Percentiles rank a stretch among this genome's conserved stretches.
phyloP scores from a whole-genome alignment of 164 flowering plant species.

The Magnolia sinica region DNA sequence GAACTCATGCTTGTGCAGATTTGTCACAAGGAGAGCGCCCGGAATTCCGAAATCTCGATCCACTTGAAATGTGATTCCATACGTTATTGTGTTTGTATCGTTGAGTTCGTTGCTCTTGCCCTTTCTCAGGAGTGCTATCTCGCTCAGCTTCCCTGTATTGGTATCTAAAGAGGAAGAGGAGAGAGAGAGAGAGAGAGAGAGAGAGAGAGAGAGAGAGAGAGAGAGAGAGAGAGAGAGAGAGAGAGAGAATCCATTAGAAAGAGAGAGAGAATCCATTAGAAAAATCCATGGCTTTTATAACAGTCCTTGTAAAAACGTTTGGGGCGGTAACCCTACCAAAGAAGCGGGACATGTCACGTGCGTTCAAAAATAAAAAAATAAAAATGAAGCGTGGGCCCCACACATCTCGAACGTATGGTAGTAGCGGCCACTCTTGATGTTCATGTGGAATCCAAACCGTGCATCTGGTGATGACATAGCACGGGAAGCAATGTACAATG shows the following conservation, averaged over 20 bases:
- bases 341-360: too few relatives aligned
- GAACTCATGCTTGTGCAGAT: conserved; percentile 36
- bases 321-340: too few relatives aligned
- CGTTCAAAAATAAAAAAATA: too few relatives aligned
- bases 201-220: not conserved
- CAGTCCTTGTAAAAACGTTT: too few relatives aligned
- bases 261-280: not conserved
- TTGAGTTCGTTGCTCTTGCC: conserved; percentile 24
- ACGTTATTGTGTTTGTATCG: conserved; percentile 11
- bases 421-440: not conserved
- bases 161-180: conserved; percentile 21
- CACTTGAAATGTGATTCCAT: conserved; percentile 22
- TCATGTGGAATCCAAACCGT: too few relatives aligned
- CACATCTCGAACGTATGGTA: not conserved
- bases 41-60: conserved; percentile 47
- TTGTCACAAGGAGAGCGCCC: conserved; percentile 42
- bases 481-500: too few relatives aligned
- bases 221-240: not conserved
- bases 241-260: not conserved
- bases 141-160: conserved; percentile 38
- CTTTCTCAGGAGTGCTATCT: conserved; percentile 29
- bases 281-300: too few relatives aligned
- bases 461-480: too few relatives aligned
- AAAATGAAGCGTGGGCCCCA: too few relatives aligned
- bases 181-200: not conserved